Percentiles rank a stretch among this genome's conserved stretches.
These are phyloP conservation scores for Brettanomyces custersianus DNA, from an alignment of 805 yeast species.

Conservation along the genomic window DNA sequence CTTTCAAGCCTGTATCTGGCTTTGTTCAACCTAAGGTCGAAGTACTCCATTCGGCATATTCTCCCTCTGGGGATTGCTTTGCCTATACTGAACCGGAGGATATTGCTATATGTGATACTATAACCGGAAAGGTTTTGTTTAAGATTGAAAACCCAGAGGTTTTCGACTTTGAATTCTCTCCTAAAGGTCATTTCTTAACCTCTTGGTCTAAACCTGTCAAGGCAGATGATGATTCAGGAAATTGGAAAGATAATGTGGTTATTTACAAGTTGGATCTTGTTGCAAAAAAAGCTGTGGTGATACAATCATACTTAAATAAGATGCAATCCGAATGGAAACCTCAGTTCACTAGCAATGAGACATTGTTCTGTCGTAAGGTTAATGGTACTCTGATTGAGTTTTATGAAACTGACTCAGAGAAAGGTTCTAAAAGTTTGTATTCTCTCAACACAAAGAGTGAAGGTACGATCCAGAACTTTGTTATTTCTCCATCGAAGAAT, in stretches of 20 bases:
- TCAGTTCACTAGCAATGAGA: constrained; percentile 82
- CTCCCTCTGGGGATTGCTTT: constrained; percentile 58
- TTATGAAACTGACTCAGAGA: constrained; percentile 35
- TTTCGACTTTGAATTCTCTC: constrained; percentile 82
- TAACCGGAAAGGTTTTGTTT: constrained; percentile 35
- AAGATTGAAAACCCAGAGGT: constrained; percentile 54
- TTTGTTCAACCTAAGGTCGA: constrained; percentile 30
- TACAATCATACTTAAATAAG: constrained; percentile 59
- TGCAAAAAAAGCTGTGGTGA: constrained; percentile 10
- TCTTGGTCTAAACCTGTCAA: constrained; percentile 87
- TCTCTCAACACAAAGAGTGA: constrained; percentile 48
- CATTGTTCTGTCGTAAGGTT: constrained; percentile 47
- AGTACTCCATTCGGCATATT: constrained; percentile 57
- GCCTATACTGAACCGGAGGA: constrained; percentile 63
- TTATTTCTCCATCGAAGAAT: constrained; percentile 78
- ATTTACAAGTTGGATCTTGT: constrained; percentile 48
- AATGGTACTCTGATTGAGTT: constrained; percentile 58
- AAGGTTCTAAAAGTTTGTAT: constrained; percentile 41
- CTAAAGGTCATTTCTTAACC: constrained; percentile 70
- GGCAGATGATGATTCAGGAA: constrained; percentile 53
- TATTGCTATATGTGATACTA: constrained; percentile 52
- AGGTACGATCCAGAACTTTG: constrained; percentile 40
- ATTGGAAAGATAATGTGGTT: constrained; percentile 71
- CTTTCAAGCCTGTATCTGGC: constrained; percentile 21
- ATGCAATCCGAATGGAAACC: constrained; percentile 88